A percentile compares a stretch with the other conserved stretches of the same genome.
Evolutionary conservation across 441 rosid species (phyloP).

Genomic region (Mallotus repandus): DNA sequence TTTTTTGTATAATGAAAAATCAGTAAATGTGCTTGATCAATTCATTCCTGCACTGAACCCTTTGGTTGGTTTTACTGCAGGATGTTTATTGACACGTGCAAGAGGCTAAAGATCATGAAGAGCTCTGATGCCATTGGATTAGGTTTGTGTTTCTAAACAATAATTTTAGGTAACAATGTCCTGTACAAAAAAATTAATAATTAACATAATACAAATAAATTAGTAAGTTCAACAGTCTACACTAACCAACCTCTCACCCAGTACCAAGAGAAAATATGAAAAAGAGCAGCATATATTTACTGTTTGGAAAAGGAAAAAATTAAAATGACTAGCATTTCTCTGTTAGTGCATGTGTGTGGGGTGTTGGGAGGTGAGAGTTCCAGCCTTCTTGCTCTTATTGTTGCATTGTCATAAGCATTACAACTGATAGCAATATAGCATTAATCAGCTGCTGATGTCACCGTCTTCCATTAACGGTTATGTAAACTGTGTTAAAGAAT

Average conservation of each 20-base stretch:
- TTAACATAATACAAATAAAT: not conserved
- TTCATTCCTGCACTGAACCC: not conserved
- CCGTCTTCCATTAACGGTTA: not conserved
- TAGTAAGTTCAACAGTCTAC: no score
- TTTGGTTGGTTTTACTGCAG: slow-evolving; percentile 32
- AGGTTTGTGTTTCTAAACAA: slow-evolving; percentile 38
- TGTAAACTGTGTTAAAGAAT: not conserved
- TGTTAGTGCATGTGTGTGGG: not conserved
- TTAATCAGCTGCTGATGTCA: not conserved
- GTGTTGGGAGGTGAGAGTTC: not conserved
- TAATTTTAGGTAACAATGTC: not conserved
- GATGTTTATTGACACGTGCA: slow-evolving; percentile 81
- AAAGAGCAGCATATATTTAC: not conserved
- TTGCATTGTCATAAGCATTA: not conserved
- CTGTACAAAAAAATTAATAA: not conserved
- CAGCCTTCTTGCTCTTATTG: not conserved
- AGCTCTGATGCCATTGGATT: slow-evolving; percentile 89
- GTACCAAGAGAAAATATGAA: not conserved
- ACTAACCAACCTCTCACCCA: no score
- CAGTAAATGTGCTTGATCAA: not conserved
- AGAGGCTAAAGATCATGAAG: slow-evolving; percentile 86
- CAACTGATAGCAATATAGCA: not conserved
- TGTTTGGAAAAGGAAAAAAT: not conserved
- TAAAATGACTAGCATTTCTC: not conserved
- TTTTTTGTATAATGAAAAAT: not conserved